These are phyloP conservation scores for Corrigiola litoralis DNA, from an alignment of 179 eudicot genomes.

Conservation along the genomic window DNA sequence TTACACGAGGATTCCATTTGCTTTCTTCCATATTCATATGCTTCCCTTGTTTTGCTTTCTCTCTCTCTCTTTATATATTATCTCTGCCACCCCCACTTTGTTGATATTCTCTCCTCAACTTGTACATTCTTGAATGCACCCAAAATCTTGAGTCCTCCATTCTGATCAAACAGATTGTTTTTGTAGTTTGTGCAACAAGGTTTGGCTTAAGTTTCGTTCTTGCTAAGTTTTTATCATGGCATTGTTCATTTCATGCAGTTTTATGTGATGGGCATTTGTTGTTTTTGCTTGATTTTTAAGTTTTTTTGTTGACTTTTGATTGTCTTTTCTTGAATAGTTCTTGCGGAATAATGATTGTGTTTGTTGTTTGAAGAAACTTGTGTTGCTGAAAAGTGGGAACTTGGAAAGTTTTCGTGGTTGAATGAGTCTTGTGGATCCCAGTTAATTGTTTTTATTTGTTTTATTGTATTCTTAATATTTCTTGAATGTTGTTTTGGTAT, in stretches of 20 bases:
- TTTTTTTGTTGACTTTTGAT: constrained; percentile 6
- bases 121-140: too few species aligned
- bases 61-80: neutral
- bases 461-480: neutral
- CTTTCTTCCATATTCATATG: constrained; percentile 5
- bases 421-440: constrained; percentile 33
- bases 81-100: constrained; percentile 1
- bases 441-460: constrained; percentile 27
- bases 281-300: constrained; percentile 7
- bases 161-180: neutral
- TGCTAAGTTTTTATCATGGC: neutral
- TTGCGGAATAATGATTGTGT: neutral
- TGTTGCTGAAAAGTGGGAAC: neutral
- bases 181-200: constrained; percentile 5
- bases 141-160: too few species aligned
- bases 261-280: constrained; percentile 12
- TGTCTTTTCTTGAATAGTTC: neutral
- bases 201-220: neutral
- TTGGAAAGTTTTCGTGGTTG: neutral
- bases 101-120: neutral
- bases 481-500: neutral
- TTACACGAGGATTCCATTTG: constrained; percentile 61
- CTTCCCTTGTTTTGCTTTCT: neutral
- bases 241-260: neutral
- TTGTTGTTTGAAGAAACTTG: neutral